Evolutionary conservation across 768 basidiomycete genomes (phyloP), one percentile per base, ranked within the genome.

Genomic region (Hygrophorus pudorinus): DNA sequence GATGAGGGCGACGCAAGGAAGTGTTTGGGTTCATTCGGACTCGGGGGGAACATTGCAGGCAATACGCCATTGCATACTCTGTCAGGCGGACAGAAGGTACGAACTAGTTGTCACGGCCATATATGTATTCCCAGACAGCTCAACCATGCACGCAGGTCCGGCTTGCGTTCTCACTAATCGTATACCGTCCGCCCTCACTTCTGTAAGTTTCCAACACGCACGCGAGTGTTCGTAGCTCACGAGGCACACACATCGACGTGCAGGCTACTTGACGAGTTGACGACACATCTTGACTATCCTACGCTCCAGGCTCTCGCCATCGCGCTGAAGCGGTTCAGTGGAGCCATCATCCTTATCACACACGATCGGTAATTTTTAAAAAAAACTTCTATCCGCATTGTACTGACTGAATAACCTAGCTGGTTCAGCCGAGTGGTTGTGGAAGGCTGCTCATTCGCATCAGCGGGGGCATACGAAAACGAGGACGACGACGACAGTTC

Each of bases 211-310:
- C 24, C 7, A 24, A 24, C 24, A 24, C 7, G 7, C 24, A 24
- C 24, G 24, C 24, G 7, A 24, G 3, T 24, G 24, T 24, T 24
- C 24, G 24, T 24, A 7, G 24, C 7, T 24, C 24, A 24, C 24
- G 7, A 3, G 24, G 24, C 4, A 7, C 24, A 7, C n/a, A n/a
- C n/a, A n/a, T n/a, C n/a, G n/a, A n/a, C n/a, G n/a, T n/a, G 7
- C 24, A 24, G 24, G 4, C 58, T 75, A 5, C 59, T 76, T 17
- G 73, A 76, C 50, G 82, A 85, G 56, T 74, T 79, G 4, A 79
- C 81, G 36, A 74, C 81, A n/a, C 82, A 85, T 60, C 59, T 85
- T 34, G 81, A 85, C 56, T 65, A 69, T 33, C 68, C 72, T 18
- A 81, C 78, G 2, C 75, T 82, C 27, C 59, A 68, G 46, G 75